Base-by-base conservation (phyloP, 2,329 filamentous ascomycete genomes). In the Aspergillus sp. region DNA sequence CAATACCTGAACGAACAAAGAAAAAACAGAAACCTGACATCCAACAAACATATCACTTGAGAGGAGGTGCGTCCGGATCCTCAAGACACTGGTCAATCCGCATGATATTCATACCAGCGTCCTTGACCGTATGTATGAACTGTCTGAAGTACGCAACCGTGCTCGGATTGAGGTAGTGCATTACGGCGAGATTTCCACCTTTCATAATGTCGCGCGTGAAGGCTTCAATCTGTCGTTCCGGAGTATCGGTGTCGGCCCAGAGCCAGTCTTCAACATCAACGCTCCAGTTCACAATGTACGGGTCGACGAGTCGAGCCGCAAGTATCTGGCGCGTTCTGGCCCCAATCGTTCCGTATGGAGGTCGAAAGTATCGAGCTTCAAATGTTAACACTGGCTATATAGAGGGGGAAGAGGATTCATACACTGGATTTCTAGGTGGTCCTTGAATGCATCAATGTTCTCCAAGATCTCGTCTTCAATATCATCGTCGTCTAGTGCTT, bases 261-360 rank as follows among this genome's bases (percentile, higher is more conserved):
- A 84, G 59, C 81, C 82, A 86, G 61, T 87, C 84, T 69, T 86
- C 81, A 27, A 86, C 79, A 58, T 87, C 83, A 41, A 87, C 79
- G 58, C 76, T 82, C 84, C 83, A 86, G 62, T 81, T 81, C 45
- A 85, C 76, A 39, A 86, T 77, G 54, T 79, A 77, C 1, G 80
- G 75, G 12, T 77, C 72, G 1, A 73, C 68, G 17, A 77, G 73
- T 13, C 64, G 64, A 19, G 72, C 70, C 0, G 81, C 78, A 23
- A 86, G 74, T 37, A 81, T 75, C 61, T 84, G 78, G 3, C 84
- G 76, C 69, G 83, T 82, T 41, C 83, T 77, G 1, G 83, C 82
- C 37, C 83, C 84, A 60, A 86, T 79, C 25, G 75, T 85, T 37
- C 84, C 84, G 58, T 83, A 87, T 0, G 84, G 84, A 5, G 84